Base-by-base conservation (phyloP, 495 filamentous ascomycete species). In the Penicillium taxi region DNA sequence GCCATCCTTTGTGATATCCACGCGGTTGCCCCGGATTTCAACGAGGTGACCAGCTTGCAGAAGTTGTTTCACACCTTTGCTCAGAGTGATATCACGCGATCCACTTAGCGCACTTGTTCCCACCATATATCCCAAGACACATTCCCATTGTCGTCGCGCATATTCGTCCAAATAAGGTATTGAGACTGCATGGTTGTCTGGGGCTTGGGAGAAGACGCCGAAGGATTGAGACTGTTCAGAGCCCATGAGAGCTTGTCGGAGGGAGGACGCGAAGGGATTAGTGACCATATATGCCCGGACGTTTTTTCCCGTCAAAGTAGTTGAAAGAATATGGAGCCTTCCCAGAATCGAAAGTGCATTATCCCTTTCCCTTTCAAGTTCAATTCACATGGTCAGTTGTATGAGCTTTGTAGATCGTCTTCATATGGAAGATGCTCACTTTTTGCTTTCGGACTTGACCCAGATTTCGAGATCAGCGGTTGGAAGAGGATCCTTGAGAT, bases 91-190 rank as follows among this genome's bases (percentile, higher is more conserved):
- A 9, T 63, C 61, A n/a, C 56, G 63, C 39, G 59, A 60, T 48
- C 43, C 72, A 37, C 26, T 72, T 51, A 58, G 72, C 53, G 70
- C 75, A 37, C 73, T 73, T 23, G 72, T 80, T 31, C 81, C 80
- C 20, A 98, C 91, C 61, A 98, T 89, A 54, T 90, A 98, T 56
- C 94, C 88, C 21, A 96, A 63, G 7, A 98, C 93, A 6, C 85
- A 81, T 56, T 98, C 93, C 86, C 93, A 98, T 52, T 95, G 90
- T 42, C 70, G 74, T 31, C 82, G 72, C 9, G 89, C 90, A 61
- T 88, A 95, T 18, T 77, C 67, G 45, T 98, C 93, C n/a, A 98
- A 70, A 50, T 79, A 82, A 14, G 66, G 47, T 4, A 87, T 59
- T 14, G 78, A 70, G 17, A 91, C 70, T 22, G 66, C 61, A 25